These are phyloP conservation scores for Nannochloris sp. DNA, from an alignment of 139 green algal species.

Conservation along the genomic window DNA sequence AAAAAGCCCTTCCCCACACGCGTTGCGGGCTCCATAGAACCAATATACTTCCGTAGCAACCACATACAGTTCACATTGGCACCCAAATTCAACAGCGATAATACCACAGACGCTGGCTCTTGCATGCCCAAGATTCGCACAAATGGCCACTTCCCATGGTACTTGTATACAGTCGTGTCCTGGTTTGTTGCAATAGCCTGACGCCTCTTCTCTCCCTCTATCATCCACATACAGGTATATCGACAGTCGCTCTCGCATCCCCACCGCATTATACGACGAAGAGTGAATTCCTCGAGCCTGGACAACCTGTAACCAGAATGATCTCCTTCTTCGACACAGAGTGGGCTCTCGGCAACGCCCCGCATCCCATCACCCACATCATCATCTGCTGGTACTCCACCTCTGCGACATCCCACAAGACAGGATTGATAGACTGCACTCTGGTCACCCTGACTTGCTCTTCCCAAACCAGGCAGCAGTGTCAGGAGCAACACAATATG, in stretches of 20 bases:
- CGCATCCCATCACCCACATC: neutral
- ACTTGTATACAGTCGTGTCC: constrained; percentile 40
- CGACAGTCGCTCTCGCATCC: constrained; percentile 54
- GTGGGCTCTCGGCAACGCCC: neutral
- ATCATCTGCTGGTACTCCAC: neutral
- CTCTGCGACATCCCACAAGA: constrained; percentile 1
- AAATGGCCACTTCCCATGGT: constrained; percentile 89
- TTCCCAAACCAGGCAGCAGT: neutral
- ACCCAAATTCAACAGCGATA: constrained; percentile 69
- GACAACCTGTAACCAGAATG: neutral
- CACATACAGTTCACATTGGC: constrained; percentile 28
- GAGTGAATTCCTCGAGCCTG: neutral
- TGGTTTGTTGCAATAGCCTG: neutral
- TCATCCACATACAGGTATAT: constrained; percentile 70
- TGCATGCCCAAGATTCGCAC: constrained; percentile 55
- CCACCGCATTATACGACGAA: constrained; percentile 31
- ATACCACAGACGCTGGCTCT: constrained; percentile 54
- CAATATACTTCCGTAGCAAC: neutral
- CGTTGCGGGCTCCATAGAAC: neutral
- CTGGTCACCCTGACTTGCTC: too few species aligned
- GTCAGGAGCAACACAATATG: neutral
- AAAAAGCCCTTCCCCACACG: constrained; percentile 18
- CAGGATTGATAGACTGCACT: neutral
- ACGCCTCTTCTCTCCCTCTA: constrained; percentile 21
- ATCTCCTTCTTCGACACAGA: constrained; percentile 17